phyloP scores from a whole-genome alignment of 331 rosid species.

The Rhamnella rubrinervis region DNA sequence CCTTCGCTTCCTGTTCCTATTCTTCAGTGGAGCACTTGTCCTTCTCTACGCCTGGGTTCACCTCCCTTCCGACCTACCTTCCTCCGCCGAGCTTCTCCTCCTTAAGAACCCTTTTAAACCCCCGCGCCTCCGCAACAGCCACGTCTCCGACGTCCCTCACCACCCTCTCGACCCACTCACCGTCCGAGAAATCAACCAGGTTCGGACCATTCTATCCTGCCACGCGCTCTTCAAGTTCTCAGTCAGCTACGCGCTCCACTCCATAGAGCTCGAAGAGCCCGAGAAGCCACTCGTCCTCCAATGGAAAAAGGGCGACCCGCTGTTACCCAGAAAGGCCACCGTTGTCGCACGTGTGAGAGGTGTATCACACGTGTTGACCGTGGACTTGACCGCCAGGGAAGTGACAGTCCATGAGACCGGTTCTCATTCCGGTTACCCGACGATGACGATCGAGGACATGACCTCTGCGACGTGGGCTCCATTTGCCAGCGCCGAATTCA shows the following conservation, averaged over 20 bases:
- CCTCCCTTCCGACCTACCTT: constrained; percentile 33
- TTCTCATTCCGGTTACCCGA: constrained; percentile 56
- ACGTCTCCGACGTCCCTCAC: constrained; percentile 47
- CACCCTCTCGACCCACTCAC: constrained; percentile 93
- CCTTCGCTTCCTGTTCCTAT: constrained; percentile 40
- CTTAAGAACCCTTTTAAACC: constrained; percentile 20
- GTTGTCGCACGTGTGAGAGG: constrained; percentile 47
- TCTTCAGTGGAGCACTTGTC: constrained; percentile 24
- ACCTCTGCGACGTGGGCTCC: constrained; percentile 37
- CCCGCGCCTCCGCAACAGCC: constrained; percentile 32
- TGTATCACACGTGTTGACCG: constrained; percentile 34
- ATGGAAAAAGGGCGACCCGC: constrained; percentile 55
- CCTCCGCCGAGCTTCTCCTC: constrained; percentile 29
- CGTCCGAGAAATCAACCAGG: constrained; percentile 48
- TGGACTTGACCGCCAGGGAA: constrained; percentile 26
- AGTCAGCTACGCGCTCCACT: constrained; percentile 38
- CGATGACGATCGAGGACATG: constrained; percentile 64
- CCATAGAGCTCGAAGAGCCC: constrained; percentile 65
- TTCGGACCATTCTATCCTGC: constrained; percentile 43
- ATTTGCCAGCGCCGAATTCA: constrained; percentile 43
- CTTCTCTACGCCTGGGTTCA: constrained; percentile 48
- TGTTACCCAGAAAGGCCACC: constrained; percentile 53
- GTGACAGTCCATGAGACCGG: constrained; percentile 29
- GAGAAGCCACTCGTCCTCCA: constrained; percentile 50
- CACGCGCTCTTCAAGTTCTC: constrained; percentile 49